Conservation (phyloP, 192 early-diverging fungal genomes). For the Coemansia sp. region DNA sequence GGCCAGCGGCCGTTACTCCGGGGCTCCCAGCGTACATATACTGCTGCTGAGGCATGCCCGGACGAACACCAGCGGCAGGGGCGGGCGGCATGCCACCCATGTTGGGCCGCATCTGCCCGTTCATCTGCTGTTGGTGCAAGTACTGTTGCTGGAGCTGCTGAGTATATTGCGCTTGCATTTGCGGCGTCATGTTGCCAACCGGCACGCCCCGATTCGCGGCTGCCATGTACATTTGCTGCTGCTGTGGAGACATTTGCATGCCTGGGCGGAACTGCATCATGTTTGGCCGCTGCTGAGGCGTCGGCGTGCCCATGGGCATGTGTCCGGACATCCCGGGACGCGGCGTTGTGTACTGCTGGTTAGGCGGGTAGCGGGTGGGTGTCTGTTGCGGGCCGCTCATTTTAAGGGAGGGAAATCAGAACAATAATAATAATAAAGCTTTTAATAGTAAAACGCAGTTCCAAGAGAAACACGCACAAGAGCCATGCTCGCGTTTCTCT, state of each 20-base stretch:
- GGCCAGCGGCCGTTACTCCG: constrained; percentile 25
- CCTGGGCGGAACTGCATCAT: constrained; percentile 36
- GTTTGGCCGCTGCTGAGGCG: constrained; percentile 29
- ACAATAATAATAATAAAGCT: not conserved
- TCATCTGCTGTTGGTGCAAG: constrained; percentile 30
- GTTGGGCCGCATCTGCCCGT: constrained; percentile 20
- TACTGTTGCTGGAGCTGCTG: constrained; percentile 37
- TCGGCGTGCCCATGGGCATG: constrained; percentile 18
- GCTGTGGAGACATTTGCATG: constrained; percentile 13
- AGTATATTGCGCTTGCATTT: constrained; percentile 26
- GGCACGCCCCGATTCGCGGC: constrained; percentile 9
- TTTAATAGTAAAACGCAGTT: too few species aligned
- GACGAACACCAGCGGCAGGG: constrained; percentile 11
- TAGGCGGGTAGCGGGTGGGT: constrained; percentile 33
- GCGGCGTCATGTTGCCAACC: constrained; percentile 12
- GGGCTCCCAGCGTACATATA: constrained; percentile 29
- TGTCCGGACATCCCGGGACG: constrained; percentile 32
- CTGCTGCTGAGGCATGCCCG: constrained; percentile 18
- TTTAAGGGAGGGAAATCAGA: not conserved
- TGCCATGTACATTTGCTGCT: constrained; percentile 20
- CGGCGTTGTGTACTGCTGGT: constrained; percentile 24
- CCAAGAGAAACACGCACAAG: too few species aligned
- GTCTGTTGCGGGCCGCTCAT: constrained; percentile 49
- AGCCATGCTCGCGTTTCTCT: too few species aligned
- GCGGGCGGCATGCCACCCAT: constrained; percentile 18